Evolutionary conservation across 495 filamentous ascomycete species (phyloP).

Genomic region (Hypoxylon subgilvum): DNA sequence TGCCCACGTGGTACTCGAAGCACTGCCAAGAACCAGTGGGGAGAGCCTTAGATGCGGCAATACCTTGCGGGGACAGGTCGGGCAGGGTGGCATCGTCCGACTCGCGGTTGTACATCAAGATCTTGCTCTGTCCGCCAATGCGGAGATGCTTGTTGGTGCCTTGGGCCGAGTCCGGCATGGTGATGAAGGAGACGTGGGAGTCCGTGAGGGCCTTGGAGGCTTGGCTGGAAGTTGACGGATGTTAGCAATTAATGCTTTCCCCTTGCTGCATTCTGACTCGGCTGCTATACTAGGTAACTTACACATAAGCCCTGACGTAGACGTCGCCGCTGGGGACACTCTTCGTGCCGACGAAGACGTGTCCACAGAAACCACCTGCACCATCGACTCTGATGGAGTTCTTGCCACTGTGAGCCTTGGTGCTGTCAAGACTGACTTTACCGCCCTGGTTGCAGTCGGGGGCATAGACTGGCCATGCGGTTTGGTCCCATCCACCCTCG

Average conservation of each 20-base stretch:
- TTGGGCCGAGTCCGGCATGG: slow-evolving; percentile 63
- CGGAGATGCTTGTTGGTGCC: slow-evolving; percentile 62
- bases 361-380: slow-evolving; percentile 62
- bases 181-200: slow-evolving; percentile 65
- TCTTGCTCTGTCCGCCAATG: slow-evolving; percentile 62
- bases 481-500: slow-evolving; percentile 59
- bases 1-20: slow-evolving; percentile 63
- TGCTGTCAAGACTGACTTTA: slow-evolving; percentile 56
- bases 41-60: slow-evolving; percentile 56
- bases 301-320: slow-evolving; percentile 61
- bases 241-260: slow-evolving; percentile 42
- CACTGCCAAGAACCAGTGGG: slow-evolving; percentile 58
- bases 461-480: slow-evolving; percentile 62
- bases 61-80: slow-evolving; percentile 62
- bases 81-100: slow-evolving; percentile 66
- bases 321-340: slow-evolving; percentile 61
- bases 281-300: slow-evolving; percentile 33
- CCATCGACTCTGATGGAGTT: slow-evolving; percentile 62
- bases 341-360: slow-evolving; percentile 65
- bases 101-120: slow-evolving; percentile 67
- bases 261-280: slow-evolving; percentile 4
- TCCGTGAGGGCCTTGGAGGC: slow-evolving; percentile 58
- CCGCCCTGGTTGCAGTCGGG: slow-evolving; percentile 64
- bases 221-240: slow-evolving; percentile 46
- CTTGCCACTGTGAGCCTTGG: slow-evolving; percentile 59